Evolutionary conservation across 1,139 yeast species (phyloP), one percentile per base, ranked within the genome.

Genomic region (Taphrina pruni): DNA sequence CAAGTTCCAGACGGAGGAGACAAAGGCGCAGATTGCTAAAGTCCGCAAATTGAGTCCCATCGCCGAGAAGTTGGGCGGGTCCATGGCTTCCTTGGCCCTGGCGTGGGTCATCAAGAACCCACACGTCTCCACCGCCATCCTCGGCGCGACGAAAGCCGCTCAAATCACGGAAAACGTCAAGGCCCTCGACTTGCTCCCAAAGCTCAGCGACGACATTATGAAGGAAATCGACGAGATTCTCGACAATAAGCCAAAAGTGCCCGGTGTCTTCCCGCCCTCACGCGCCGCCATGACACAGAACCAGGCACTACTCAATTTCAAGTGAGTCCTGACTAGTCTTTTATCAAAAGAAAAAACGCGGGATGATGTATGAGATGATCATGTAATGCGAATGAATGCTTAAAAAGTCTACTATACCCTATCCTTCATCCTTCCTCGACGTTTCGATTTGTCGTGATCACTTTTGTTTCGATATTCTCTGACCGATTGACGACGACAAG

Each of bases 141-240:
- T 75, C 39, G 81, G 81, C 43, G 80, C 80, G 6, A 74, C 78
- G 35, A 74, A 72, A 54, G 77, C 77, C 5, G 77, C 76, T 61
- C 81, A 79, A 72, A 69, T 79, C 55, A 74, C 73, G 36, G 75
- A 75, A 66, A 79, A 78, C 69, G 71, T 78, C 69, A 72, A 76
- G 70, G 78, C 80, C 6, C 74, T 78, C 61, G 74, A 76, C 60
- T 74, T 76, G 11, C 74, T 78, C 56, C 75, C 76, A 35, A 73
- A 73, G 71, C 71, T 79, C 60, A 77, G 78, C 7, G 74, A 73
- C 20, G 78, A 75, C 46, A 71, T 75, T n/a, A 67, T 76, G 46
- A 75, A 72, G 41, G 73, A 73, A 69, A 75, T 79, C 58, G 80
- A 79, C 60, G 73, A 73, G 61, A 74, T 78, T 48, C 71, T 77